Percentiles rank a stretch among this genome's conserved stretches.
These are phyloP conservation scores for Pythium aristosporum DNA, from an alignment of 352 stramenopile genomes.

Conservation along the genomic window DNA sequence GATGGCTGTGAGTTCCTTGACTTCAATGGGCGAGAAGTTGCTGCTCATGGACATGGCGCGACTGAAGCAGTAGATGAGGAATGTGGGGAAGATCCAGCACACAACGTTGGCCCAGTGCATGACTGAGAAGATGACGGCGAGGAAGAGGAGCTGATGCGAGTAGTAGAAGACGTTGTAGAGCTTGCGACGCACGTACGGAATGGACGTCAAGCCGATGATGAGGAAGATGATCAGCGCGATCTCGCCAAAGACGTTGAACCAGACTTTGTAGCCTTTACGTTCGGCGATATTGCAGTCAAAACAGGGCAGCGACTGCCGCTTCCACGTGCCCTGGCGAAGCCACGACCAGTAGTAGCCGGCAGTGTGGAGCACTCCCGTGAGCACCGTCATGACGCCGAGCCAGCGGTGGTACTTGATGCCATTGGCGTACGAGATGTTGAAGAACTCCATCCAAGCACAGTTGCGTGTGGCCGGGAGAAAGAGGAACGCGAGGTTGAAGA, in stretches of 20 bases:
- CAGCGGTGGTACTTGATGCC: constrained; percentile 49
- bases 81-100: constrained; percentile 38
- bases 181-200: constrained; percentile 35
- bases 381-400: constrained; percentile 33
- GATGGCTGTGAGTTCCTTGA: constrained; percentile 26
- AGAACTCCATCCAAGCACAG: constrained; percentile 44
- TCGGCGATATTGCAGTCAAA: constrained; percentile 32
- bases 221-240: constrained; percentile 38
- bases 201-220: constrained; percentile 31
- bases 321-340: constrained; percentile 26
- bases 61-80: constrained; percentile 37
- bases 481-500: constrained; percentile 50
- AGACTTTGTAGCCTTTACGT: constrained; percentile 26
- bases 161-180: constrained; percentile 46
- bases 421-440: constrained; percentile 48
- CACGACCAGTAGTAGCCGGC: constrained; percentile 32
- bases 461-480: constrained; percentile 40
- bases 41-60: constrained; percentile 32
- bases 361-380: constrained; percentile 30
- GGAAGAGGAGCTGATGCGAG: constrained; percentile 39
- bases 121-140: constrained; percentile 38
- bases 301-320: constrained; percentile 32
- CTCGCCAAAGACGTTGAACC: constrained; percentile 46
- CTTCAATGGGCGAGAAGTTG: constrained; percentile 26
- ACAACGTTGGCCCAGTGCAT: constrained; percentile 39